Evolutionary conservation across 75 land plant species (phyloP).

Genomic region (Sequoia sempervirens): DNA sequence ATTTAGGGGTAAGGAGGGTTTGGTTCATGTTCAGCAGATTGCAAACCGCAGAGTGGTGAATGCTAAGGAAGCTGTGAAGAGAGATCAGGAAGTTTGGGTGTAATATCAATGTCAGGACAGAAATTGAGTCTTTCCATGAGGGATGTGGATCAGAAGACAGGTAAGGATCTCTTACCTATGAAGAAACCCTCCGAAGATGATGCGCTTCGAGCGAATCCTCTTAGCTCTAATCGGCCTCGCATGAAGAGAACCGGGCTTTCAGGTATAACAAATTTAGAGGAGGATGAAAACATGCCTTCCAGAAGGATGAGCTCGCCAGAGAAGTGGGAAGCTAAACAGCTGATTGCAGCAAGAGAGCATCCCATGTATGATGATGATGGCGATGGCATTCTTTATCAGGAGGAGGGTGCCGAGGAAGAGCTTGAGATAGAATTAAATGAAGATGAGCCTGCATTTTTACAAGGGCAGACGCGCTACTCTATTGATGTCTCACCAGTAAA

Average conservation of each 20-base stretch:
- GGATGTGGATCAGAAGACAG: constrained; percentile 90
- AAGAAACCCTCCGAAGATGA: constrained; percentile 51
- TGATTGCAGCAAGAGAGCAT: constrained; percentile 33
- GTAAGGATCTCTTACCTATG: constrained; percentile 71
- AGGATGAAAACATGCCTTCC: constrained; percentile 43
- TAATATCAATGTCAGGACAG: constrained; percentile 71
- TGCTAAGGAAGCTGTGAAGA: no score
- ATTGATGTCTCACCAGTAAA: constrained; percentile 11
- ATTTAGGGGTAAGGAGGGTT: no score
- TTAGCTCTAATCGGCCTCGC: constrained; percentile 28
- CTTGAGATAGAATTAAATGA: constrained; percentile 89
- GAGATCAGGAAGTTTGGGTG: constrained; percentile 29
- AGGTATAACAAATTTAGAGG: constrained; percentile 59
- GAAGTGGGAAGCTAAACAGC: constrained; percentile 66
- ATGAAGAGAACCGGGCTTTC: constrained; percentile 43
- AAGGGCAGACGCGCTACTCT: constrained; percentile 54
- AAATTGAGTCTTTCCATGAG: constrained; percentile 88
- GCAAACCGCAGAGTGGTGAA: no score
- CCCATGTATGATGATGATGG: constrained; percentile 78
- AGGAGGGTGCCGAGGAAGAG: constrained; percentile 74
- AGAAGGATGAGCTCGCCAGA: constrained; percentile 78
- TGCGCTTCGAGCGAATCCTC: constrained; percentile 39
- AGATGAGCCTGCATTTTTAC: constrained; percentile 78
- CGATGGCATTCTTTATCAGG: constrained; percentile 73
- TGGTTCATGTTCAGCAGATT: no score